A percentile compares a stretch with the other conserved stretches of the same genome.
Conservation (phyloP, 2,329 filamentous ascomycete genomes). For the Xenosphaeropsis pyriputrescens region DNA sequence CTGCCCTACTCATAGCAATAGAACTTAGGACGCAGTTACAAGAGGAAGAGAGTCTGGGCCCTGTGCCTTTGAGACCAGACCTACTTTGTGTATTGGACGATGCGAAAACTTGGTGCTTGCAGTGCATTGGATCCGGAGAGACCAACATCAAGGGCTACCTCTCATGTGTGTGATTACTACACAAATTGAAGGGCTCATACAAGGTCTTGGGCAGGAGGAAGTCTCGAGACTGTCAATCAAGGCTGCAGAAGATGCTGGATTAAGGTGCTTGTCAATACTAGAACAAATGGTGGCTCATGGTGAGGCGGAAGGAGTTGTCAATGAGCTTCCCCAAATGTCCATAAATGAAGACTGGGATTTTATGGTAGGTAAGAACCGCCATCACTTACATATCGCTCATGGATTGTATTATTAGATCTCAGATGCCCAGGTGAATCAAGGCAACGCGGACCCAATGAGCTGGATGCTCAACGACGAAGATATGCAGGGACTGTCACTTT, state of each 20-base stretch:
- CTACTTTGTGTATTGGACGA: conserved; percentile 26
- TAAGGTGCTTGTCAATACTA: conserved; percentile 19
- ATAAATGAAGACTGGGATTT: conserved; percentile 26
- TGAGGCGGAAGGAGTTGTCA: conserved; percentile 2
- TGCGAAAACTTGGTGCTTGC: conserved; percentile 19
- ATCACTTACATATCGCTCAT: conserved; percentile 3
- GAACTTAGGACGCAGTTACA: conserved; percentile 25
- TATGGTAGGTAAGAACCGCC: conserved; percentile 18
- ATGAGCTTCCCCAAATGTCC: conserved; percentile 8
- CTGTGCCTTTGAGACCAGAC: conserved; percentile 22
- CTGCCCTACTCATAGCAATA: conserved; percentile 21
- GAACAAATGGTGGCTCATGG: conserved; percentile 15
- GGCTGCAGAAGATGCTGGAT: conserved; percentile 21
- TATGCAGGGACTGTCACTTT: conserved; percentile 3
- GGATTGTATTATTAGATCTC: conserved; percentile 14
- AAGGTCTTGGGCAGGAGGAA: conserved; percentile 20
- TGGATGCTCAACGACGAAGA: conserved; percentile 8
- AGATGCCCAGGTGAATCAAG: conserved; percentile 14
- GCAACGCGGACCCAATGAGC: conserved; percentile 7
- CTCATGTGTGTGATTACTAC: conserved; percentile 21
- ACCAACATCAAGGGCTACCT: conserved; percentile 26
- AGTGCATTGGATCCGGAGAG: conserved; percentile 24
- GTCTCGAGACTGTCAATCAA: conserved; percentile 19
- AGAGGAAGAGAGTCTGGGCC: conserved; percentile 25
- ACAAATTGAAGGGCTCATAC: conserved; percentile 26